These are phyloP conservation scores for Yamadazyma diddensiae DNA, from an alignment of 1,139 yeast genomes.

Conservation along the genomic window DNA sequence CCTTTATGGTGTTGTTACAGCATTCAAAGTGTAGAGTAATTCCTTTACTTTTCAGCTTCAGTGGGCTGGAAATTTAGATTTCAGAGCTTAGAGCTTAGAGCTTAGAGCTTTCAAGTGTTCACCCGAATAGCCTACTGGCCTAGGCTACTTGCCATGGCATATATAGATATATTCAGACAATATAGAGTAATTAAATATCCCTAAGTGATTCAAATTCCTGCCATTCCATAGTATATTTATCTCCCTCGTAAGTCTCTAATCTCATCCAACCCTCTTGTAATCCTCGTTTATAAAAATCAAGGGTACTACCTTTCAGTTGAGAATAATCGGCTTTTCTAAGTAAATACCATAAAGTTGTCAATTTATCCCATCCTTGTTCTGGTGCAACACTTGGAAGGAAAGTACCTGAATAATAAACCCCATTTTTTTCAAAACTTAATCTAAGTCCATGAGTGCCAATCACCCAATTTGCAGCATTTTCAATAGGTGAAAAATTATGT, in stretches of 20 bases:
- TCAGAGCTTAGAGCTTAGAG: no score
- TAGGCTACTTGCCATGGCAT: no score
- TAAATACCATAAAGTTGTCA: conserved; percentile 66
- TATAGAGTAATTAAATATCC: no score
- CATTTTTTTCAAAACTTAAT: conserved; percentile 43
- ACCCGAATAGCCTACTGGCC: background rate
- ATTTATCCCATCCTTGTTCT: conserved; percentile 84
- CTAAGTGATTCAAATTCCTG: no score
- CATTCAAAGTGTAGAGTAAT: conserved; percentile 12
- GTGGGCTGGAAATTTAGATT: no score
- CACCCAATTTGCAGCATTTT: conserved; percentile 65
- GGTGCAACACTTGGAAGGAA: conserved; percentile 86
- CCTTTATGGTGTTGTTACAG: conserved; percentile 44
- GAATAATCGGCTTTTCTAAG: conserved; percentile 64
- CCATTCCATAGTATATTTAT: conserved; percentile 27
- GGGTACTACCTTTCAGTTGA: conserved; percentile 14
- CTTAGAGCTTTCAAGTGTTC: background rate
- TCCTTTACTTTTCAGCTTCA: background rate
- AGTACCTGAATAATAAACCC: conserved; percentile 59
- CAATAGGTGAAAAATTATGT: conserved; percentile 53
- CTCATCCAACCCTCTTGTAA: conserved; percentile 34
- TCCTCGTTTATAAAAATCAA: conserved; percentile 29
- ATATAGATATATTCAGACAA: no score
- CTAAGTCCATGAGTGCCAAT: conserved; percentile 82
- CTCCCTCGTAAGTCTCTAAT: conserved; percentile 39